Base-by-base conservation (phyloP, 768 basidiomycete species). In the Coprinopsis strossmayeri region DNA sequence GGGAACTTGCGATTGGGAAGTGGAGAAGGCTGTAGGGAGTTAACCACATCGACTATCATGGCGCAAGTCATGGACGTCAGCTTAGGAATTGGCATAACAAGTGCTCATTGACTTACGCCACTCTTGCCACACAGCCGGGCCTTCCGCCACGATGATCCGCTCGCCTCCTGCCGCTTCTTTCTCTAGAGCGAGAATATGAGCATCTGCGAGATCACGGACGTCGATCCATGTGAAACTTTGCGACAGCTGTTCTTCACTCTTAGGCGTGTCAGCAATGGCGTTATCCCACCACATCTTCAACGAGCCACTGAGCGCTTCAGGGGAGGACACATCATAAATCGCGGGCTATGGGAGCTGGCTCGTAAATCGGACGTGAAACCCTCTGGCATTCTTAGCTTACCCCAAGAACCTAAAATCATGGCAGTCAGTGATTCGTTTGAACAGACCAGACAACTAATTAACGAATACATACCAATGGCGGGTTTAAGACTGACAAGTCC, bases 191-290 rank as follows among this genome's bases (percentile, higher is more conserved):
- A 65, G 59, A 0, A 70, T 68, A 58, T 86, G 83, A 0, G 74
- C 81, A 18, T 71, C 64, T 0, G 80, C 80, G 27, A 79, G 57
- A 57, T 82, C 80, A 4, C 79, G 71, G 4, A 81, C 79, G 44
- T 82, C 77, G 24, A 76, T 57, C 69, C 72, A 78, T 20, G 56
- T 50, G 12, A 58, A 57, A 3, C 57, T 48, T 2, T 44, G 49
- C 0, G 44, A 45, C 0, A 67, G 48, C 0, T 44, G 45, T 5
- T 65, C 59, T 1, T 57, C 49, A 0, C 60, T 40, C 21, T 60
- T 57, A 1, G 56, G 50, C 3, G 51, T 56, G 15, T 51, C 54
- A 3, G 45, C 46, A 9, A 66, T 25, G 13, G 69, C 53, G 1
- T 38, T 46, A 17, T 68, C 54, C 53, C 67, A 65, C 52, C 59